Evolutionary conservation across 108 stramenopile genomes (phyloP).

Genomic region (Aurantiochytrium sp.): DNA sequence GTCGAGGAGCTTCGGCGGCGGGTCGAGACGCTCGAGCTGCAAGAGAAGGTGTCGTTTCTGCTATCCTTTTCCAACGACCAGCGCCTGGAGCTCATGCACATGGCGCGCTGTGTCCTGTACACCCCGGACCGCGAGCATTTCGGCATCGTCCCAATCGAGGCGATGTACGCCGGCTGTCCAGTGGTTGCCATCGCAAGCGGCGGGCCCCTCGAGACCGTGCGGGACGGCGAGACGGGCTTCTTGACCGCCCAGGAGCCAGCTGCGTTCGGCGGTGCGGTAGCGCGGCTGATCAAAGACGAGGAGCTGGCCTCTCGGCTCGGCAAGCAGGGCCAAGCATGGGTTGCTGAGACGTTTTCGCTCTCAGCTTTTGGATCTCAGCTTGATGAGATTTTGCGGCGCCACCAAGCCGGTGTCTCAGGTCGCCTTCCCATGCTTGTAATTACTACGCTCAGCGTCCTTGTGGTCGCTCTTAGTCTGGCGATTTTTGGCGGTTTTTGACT

Average conservation of each 20-base stretch:
- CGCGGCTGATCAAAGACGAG: not conserved
- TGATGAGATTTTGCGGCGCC: not conserved
- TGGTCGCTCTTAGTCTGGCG: too few relatives aligned
- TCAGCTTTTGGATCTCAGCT: not conserved
- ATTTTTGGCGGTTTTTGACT: too few relatives aligned
- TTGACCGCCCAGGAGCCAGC: slow-evolving; percentile 40
- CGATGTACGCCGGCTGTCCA: slow-evolving; percentile 83
- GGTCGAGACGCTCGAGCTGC: slow-evolving; percentile 44
- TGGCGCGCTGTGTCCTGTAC: slow-evolving; percentile 76
- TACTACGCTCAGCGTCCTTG: too few relatives aligned
- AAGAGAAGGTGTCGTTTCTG: slow-evolving; percentile 58
- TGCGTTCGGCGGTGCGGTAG: not conserved
- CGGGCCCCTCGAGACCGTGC: slow-evolving; percentile 86
- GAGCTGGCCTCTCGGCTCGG: not conserved
- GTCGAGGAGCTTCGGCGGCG: slow-evolving; percentile 65
- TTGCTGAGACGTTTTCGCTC: not conserved
- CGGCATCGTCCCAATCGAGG: slow-evolving; percentile 98
- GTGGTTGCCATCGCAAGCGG: slow-evolving; percentile 76
- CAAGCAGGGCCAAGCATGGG: not conserved
- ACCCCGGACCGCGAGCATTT: slow-evolving; percentile 95
- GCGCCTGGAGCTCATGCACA: slow-evolving; percentile 63
- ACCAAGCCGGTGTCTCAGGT: not conserved
- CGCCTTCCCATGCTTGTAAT: not conserved
- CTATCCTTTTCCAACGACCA: slow-evolving; percentile 71
- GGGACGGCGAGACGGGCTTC: slow-evolving; percentile 77